phyloP scores from a whole-genome alignment of 2,329 filamentous ascomycete species.

The Paraphaeosphaeria minitans region DNA sequence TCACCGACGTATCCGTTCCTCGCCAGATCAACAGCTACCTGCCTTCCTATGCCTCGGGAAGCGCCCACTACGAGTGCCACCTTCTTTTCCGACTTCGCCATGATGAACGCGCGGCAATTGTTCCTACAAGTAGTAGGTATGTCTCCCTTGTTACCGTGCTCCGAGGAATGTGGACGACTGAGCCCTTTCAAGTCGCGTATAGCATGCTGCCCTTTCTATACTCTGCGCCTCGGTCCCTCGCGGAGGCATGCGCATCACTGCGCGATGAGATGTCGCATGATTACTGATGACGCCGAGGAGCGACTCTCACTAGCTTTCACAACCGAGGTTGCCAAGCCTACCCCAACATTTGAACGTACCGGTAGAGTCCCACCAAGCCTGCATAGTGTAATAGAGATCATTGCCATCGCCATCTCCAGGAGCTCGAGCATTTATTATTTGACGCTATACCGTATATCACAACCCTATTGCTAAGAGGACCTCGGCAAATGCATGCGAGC shows the following conservation, averaged over 20 bases:
- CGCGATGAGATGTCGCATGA: conserved; percentile 14
- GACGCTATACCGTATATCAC: no score
- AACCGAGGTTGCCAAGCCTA: conserved; percentile 8
- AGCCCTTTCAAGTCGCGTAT: not conserved
- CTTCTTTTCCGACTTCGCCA: conserved; percentile 39
- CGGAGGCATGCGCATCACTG: conserved; percentile 12
- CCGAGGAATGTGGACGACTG: not conserved
- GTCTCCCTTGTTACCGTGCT: not conserved
- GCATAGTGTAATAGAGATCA: no score
- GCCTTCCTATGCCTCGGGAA: conserved; percentile 79
- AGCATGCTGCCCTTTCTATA: not conserved
- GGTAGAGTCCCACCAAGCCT: not conserved
- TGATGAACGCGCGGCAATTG: conserved; percentile 5
- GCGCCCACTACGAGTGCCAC: conserved; percentile 77
- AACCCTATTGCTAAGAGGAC: no score
- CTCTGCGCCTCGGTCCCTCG: not conserved
- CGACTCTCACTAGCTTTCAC: not conserved
- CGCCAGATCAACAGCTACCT: conserved; percentile 78
- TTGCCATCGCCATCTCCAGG: no score
- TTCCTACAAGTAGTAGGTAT: not conserved
- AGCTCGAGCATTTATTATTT: no score
- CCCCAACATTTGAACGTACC: not conserved
- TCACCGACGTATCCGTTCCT: conserved; percentile 71
- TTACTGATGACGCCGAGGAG: conserved; percentile 24
- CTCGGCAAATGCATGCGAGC: no score